A percentile compares a stretch with the other conserved stretches of the same genome.
These are phyloP conservation scores for Penicillium soppii DNA, from an alignment of 495 filamentous ascomycete species.

Conservation along the genomic window DNA sequence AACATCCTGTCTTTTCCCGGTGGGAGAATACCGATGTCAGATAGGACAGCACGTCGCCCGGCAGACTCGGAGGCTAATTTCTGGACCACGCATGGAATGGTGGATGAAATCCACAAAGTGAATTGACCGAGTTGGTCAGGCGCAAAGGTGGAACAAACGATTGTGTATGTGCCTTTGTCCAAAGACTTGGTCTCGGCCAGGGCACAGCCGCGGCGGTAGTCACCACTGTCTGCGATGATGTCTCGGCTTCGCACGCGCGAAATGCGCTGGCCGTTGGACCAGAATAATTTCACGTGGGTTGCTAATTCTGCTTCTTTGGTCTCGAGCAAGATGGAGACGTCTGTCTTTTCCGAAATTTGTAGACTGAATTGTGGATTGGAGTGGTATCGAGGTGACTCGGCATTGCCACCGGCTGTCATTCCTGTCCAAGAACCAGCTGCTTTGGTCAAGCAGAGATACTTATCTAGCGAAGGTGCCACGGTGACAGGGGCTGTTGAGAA, in stretches of 20 bases:
- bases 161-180: constrained; percentile 72
- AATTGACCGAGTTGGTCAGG: constrained; percentile 73
- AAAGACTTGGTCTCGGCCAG: constrained; percentile 58
- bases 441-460: constrained; percentile 54
- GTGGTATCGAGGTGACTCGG: constrained; percentile 69
- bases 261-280: constrained; percentile 69
- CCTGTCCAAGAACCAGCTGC: constrained; percentile 67
- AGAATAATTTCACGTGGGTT: constrained; percentile 81
- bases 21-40: constrained; percentile 49
- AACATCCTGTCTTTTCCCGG: constrained; percentile 53
- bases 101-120: constrained; percentile 68
- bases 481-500: constrained; percentile 63
- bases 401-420: constrained; percentile 80
- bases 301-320: constrained; percentile 67
- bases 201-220: constrained; percentile 79
- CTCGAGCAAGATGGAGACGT: constrained; percentile 70
- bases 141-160: constrained; percentile 87
- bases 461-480: constrained; percentile 58
- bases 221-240: constrained; percentile 74
- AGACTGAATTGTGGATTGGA: constrained; percentile 85
- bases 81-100: constrained; percentile 46
- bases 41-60: constrained; percentile 58
- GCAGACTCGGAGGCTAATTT: constrained; percentile 65
- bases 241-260: constrained; percentile 67
- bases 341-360: constrained; percentile 51